Conservation (phyloP, 2,329 filamentous ascomycete genomes). For the Rugonectria rugulosa region DNA sequence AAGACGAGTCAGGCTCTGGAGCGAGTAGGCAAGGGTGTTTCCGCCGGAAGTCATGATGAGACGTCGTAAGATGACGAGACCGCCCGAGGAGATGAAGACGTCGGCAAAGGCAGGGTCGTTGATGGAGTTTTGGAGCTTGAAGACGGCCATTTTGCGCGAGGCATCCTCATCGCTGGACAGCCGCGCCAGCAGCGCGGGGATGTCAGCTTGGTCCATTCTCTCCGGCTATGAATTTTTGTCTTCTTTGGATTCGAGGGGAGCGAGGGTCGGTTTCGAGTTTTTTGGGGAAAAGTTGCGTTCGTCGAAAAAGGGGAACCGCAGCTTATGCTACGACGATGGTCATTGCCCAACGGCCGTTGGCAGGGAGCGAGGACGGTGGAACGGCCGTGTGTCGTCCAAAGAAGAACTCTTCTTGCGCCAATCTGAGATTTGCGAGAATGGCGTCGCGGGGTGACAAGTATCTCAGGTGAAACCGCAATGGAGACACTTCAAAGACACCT, state of each 20-base stretch:
- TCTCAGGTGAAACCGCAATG: background rate
- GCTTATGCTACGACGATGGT: conserved; percentile 2
- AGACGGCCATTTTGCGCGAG: conserved; percentile 96
- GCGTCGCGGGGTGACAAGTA: background rate
- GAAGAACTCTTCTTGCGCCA: background rate
- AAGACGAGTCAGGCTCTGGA: conserved; percentile 86
- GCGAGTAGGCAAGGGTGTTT: conserved; percentile 93
- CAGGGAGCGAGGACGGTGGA: background rate
- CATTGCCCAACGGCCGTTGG: background rate
- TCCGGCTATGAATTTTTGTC: background rate
- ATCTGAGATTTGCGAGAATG: conserved; percentile 1
- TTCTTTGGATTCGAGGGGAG: conserved; percentile 18
- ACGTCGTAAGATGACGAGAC: conserved; percentile 80
- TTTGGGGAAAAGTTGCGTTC: background rate
- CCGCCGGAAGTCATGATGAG: conserved; percentile 86
- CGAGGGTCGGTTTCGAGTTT: background rate
- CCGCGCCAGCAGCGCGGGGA: conserved; percentile 69
- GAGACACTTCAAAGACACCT: background rate
- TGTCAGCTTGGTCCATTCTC: conserved; percentile 69
- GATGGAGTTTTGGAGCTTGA: conserved; percentile 95
- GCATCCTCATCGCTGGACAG: conserved; percentile 81
- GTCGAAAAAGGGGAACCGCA: background rate
- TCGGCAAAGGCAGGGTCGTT: conserved; percentile 97
- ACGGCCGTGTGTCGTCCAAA: background rate
- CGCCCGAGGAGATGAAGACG: conserved; percentile 90